A percentile compares a stretch with the other conserved stretches of the same genome.
phyloP scores from a whole-genome alignment of 106 monocot genomes.

The Ottelia alismoides region DNA sequence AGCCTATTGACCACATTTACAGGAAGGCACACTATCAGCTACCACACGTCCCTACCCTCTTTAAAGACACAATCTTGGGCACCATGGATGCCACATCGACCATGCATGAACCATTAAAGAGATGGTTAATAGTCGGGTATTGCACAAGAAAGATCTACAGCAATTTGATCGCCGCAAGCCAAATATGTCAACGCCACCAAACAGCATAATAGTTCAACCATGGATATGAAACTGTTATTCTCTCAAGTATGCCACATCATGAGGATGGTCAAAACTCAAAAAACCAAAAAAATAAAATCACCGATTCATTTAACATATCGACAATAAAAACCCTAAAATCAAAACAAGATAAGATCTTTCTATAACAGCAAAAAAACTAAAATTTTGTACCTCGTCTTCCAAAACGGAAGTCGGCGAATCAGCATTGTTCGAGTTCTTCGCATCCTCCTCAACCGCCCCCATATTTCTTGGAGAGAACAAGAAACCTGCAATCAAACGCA shows the following conservation, averaged over 20 bases:
- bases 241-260: neutral
- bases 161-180: no score
- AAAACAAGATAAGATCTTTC: neutral
- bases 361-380: neutral
- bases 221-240: no score
- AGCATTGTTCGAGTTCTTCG: conserved; percentile 28
- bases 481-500: neutral
- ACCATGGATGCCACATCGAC: no score
- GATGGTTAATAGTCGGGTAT: no score
- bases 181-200: no score
- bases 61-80: no score
- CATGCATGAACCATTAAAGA: no score
- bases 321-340: neutral
- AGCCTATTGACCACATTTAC: no score
- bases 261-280: neutral
- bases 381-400: conserved; percentile 54
- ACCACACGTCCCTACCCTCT: no score
- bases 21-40: no score
- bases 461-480: neutral
- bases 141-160: no score
- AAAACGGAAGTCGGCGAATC: conserved; percentile 84
- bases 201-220: no score
- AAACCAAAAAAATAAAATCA: neutral
- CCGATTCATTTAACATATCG: neutral
- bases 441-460: neutral